Percentiles rank a stretch among this genome's conserved stretches.
phyloP scores from a whole-genome alignment of 2,329 filamentous ascomycete genomes.

The Exophiala alcalophila region DNA sequence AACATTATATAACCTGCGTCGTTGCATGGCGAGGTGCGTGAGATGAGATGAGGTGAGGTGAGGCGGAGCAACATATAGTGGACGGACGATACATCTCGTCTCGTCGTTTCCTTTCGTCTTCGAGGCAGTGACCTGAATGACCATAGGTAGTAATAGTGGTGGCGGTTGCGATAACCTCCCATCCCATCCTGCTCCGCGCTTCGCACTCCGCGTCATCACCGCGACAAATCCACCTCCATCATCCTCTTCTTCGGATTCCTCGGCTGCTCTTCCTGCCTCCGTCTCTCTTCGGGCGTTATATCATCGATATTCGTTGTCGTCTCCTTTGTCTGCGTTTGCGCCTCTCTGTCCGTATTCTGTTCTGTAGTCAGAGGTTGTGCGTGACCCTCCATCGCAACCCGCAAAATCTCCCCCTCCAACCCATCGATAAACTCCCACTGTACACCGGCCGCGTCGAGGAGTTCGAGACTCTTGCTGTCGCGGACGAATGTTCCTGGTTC shows the following conservation, averaged over 20 bases:
- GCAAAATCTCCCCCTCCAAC: constrained; percentile 75
- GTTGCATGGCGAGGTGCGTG: background rate
- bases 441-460: constrained; percentile 70
- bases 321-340: background rate
- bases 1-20: background rate
- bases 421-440: constrained; percentile 69
- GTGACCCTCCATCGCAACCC: constrained; percentile 82
- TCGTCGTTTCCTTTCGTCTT: too few relatives aligned
- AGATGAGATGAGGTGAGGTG: too few relatives aligned
- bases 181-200: too few relatives aligned
- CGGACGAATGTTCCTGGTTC: constrained; percentile 90
- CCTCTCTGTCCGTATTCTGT: constrained; percentile 32
- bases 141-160: too few relatives aligned
- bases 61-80: too few relatives aligned
- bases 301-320: constrained; percentile 38
- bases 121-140: too few relatives aligned
- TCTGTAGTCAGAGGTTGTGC: constrained; percentile 9
- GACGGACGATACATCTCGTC: too few relatives aligned
- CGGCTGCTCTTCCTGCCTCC: constrained; percentile 38
- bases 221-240: constrained; percentile 38
- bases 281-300: constrained; percentile 40
- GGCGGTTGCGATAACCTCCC: too few relatives aligned
- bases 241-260: constrained; percentile 48
- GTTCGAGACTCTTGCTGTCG: constrained; percentile 70
- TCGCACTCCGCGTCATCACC: constrained; percentile 7